phyloP scores from a whole-genome alignment of 2,329 filamentous ascomycete genomes.

The Bipolaris cookei region DNA sequence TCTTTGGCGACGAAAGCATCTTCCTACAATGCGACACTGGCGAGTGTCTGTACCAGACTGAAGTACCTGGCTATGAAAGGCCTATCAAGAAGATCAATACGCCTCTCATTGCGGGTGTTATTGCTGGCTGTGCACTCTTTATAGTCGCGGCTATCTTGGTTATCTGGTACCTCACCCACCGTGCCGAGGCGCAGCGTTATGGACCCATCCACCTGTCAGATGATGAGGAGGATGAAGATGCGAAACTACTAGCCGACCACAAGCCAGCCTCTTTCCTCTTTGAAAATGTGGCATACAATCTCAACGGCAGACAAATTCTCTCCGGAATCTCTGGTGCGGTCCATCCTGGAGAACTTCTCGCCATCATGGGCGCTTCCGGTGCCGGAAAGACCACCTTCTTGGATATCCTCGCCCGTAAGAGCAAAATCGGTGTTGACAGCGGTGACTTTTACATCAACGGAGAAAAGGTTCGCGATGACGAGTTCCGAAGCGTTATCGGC shows the following conservation, averaged over 20 bases:
- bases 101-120: conserved; percentile 90
- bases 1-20: conserved; percentile 94
- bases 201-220: conserved; percentile 79
- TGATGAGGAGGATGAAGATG: conserved; percentile 82
- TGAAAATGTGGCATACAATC: conserved; percentile 81
- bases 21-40: conserved; percentile 80
- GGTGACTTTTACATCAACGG: conserved; percentile 94
- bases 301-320: conserved; percentile 89
- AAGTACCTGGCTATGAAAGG: conserved; percentile 87
- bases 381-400: conserved; percentile 97
- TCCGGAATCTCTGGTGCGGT: conserved; percentile 81
- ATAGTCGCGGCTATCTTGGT: conserved; percentile 83
- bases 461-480: conserved; percentile 80
- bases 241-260: conserved; percentile 88
- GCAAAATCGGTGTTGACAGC: conserved; percentile 80
- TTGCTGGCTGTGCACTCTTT: conserved; percentile 84
- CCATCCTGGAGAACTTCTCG: conserved; percentile 93
- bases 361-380: conserved; percentile 97
- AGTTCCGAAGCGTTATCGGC: conserved; percentile 90
- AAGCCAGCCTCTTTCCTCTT: conserved; percentile 90
- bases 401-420: conserved; percentile 94
- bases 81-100: conserved; percentile 97
- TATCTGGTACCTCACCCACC: conserved; percentile 86
- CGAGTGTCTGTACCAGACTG: conserved; percentile 91
- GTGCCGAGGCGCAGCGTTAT: conserved; percentile 65